Base-by-base conservation (phyloP, 225 moss, liverwort and hornwort genomes). In the Marchantia paleacea region DNA sequence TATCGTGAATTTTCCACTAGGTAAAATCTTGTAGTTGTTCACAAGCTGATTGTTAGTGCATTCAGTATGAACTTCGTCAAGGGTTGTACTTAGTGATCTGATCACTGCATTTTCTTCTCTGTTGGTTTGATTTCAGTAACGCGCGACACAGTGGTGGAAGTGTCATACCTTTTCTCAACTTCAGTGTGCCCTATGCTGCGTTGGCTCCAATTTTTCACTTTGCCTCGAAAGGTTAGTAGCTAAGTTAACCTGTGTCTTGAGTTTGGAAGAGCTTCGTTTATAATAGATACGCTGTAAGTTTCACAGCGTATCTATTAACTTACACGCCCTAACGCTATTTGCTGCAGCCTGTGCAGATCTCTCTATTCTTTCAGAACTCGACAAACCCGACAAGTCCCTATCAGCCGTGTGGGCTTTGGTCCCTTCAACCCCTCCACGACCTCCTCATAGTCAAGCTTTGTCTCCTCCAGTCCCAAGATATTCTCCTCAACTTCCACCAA, bases 351-450 rank as follows among this genome's bases (percentile, higher is more conserved):
- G 82, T 49, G 84, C 83, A 50, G 93, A 97, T 90, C 82, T 91
- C 83, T 77, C 86, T 47, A 85, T 84, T 20, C 85, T 97, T 84
- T 82, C 86, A 66, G 89, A 91, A 81, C 90, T 97, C 57, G 95
- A 97, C 82, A 90, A 92, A 78, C 92, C 92, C 55, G 90, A 97
- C 75, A 88, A 91, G 51, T 91, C 90, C 82, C 80, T 95, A 55
- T 95, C 97, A 80, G 95, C 92, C 74, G 95, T 97, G 7, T 97
- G 97, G 97, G 97, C 97, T 50, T 85, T 97, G 78, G 93, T 97
- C 51, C 97, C 97, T 58, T 93, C 97, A 72, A 91, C 92, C 62
- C 93, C 97, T n/a, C 93, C 92, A 75, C 92, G 88, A 47, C 95
- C 92, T 72, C 88, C 91, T 63, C 78, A 64, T 66, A 77, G 72